These are phyloP conservation scores for Petasospora rhodanensis DNA, from an alignment of 1,139 yeast genomes.

Conservation along the genomic window DNA sequence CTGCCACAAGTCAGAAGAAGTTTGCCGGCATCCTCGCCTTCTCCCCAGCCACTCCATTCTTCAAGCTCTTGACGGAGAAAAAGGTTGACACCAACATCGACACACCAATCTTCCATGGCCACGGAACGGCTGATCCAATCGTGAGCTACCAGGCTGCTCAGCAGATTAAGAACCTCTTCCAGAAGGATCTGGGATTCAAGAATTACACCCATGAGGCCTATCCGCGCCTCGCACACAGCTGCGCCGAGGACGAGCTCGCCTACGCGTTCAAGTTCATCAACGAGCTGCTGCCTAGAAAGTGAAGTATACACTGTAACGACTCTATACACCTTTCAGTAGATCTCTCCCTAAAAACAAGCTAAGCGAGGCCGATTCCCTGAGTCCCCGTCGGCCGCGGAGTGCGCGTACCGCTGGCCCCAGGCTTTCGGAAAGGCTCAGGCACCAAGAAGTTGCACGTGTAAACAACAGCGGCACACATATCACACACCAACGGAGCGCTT, in stretches of 20 bases:
- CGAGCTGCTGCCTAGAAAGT: constrained; percentile 14
- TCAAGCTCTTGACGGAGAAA: constrained; percentile 34
- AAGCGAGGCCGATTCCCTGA: no score
- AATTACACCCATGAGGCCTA: constrained; percentile 56
- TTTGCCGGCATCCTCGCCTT: constrained; percentile 76
- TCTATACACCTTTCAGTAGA: no score
- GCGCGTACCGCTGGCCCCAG: no score
- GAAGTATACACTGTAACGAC: no score
- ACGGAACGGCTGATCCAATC: constrained; percentile 75
- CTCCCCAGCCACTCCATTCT: constrained; percentile 73
- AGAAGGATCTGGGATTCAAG: constrained; percentile 42
- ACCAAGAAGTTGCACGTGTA: no score
- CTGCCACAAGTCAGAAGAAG: constrained; percentile 46
- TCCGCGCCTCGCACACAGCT: constrained; percentile 23
- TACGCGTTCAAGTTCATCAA: constrained; percentile 13
- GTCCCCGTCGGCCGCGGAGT: no score
- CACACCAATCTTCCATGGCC: constrained; percentile 86
- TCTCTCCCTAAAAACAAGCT: no score
- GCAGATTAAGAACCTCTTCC: constrained; percentile 43
- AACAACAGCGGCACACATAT: background rate
- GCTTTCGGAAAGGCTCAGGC: no score
- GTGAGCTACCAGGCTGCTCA: constrained; percentile 48
- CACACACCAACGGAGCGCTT: no score
- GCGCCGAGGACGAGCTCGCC: constrained; percentile 18
- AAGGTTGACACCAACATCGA: constrained; percentile 39